Evolutionary conservation across 1,284 basidiomycete species (phyloP).

Genomic region (Taiwanofungus camphoratus): DNA sequence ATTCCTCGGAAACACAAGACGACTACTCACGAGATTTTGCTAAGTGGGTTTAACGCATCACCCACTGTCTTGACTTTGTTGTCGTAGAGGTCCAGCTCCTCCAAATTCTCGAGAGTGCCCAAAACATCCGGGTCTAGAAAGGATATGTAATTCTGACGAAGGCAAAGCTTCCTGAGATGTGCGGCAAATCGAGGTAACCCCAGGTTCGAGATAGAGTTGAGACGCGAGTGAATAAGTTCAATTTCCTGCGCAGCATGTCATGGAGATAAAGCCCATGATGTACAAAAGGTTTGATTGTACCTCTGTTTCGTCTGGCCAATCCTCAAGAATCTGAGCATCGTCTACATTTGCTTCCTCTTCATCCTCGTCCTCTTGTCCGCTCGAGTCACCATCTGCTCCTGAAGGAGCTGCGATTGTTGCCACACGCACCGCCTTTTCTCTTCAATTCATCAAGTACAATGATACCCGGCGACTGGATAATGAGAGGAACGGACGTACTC

Average conservation of each 20-base stretch:
- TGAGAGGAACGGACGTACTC: not conserved
- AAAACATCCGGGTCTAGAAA: constrained; percentile 68
- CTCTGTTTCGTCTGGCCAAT: constrained; percentile 58
- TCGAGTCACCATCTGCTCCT: constrained; percentile 17
- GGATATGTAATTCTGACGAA: constrained; percentile 86
- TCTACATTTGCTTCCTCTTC: constrained; percentile 31
- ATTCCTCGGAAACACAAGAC: not conserved
- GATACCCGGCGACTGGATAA: not conserved
- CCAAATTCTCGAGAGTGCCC: constrained; percentile 59
- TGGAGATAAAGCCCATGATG: constrained; percentile 5
- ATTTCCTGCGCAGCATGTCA: constrained; percentile 59
- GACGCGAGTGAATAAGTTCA: constrained; percentile 82
- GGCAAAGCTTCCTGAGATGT: constrained; percentile 72
- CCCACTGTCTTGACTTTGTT: constrained; percentile 82
- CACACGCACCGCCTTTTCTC: constrained; percentile 22
- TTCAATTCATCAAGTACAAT: too few species aligned
- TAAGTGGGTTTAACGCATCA: constrained; percentile 56
- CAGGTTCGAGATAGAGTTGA: constrained; percentile 61
- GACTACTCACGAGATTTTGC: constrained; percentile 63
- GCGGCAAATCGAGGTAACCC: constrained; percentile 66
- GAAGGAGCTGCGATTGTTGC: constrained; percentile 14
- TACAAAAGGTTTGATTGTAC: constrained; percentile 32
- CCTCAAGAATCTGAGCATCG: constrained; percentile 41
- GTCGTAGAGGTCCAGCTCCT: constrained; percentile 94
- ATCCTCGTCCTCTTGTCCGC: constrained; percentile 35